Evolutionary conservation across 2,329 filamentous ascomycete species (phyloP), one percentile per base, ranked within the genome.

Genomic region (Paecilomyces niveus): DNA sequence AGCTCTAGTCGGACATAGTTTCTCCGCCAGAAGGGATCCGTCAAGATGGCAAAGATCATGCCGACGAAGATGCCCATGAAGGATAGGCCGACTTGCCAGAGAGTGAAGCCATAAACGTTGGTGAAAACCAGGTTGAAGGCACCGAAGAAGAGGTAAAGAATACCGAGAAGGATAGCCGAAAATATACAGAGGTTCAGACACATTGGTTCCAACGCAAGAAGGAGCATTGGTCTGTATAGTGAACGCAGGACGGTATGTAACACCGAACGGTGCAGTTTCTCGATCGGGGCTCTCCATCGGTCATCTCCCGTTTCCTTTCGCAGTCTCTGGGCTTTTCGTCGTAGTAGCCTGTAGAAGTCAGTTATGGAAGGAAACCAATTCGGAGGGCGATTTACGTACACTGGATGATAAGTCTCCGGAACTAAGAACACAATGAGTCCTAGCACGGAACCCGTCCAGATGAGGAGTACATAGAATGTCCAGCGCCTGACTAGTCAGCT

Each of bases 101-200:
- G 78, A 56, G 84, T 85, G 76, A 96, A 92, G 21, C 83, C 85
- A 70, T 95, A 88, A 53, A 89, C 86, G 52, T 81, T 83, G 26
- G 80, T 72, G 68, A 96, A 96, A 15, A 96, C 86, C 52, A 95
- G 78, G 4, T 88, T 84, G 67, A 96, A 96, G 0, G 92, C 91
- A 21, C 91, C 91, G 71, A 96, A 95, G 78, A 95, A 96, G 45
- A 96, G 84, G 70, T 96, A 96, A 2, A 96, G 77, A 52, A 96
- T 88, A 4, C 92, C 92, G 7, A 96, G 80, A n/a, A 96, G 78
- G 57, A 97, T 84, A 45, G 91, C 90, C 0, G 89, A 90, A 65
- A 92, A 89, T 22, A 94, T 75, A 73, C 91, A 94, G 26, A 97
- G 84, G 64, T 86, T 85, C 58, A 94, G 78, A 60, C 87, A 89